A percentile compares a stretch with the other conserved stretches of the same genome.
These are phyloP conservation scores for Colletotrichum costaricense DNA, from an alignment of 2,329 filamentous ascomycete genomes.

Conservation along the genomic window DNA sequence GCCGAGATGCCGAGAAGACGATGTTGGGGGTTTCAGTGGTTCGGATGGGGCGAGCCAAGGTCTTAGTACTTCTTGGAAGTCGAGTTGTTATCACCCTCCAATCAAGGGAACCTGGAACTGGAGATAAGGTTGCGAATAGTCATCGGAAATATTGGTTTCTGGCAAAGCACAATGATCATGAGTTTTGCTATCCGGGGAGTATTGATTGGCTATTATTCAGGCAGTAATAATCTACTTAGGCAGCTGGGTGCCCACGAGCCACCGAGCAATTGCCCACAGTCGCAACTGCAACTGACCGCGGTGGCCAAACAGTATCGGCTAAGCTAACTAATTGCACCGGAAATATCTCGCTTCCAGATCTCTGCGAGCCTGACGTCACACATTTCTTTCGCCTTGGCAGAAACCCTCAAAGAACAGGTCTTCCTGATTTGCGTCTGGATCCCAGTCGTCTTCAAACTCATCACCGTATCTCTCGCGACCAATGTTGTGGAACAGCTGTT, in stretches of 20 bases:
- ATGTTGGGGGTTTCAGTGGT: conserved; percentile 14
- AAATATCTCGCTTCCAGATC: too few relatives aligned
- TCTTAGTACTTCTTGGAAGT: conserved; percentile 23
- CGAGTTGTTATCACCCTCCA: conserved; percentile 28
- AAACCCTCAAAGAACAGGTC: conserved; percentile 12
- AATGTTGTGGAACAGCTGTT: conserved; percentile 2
- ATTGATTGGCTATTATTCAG: too few relatives aligned
- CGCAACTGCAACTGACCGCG: too few relatives aligned
- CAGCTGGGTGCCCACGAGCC: too few relatives aligned
- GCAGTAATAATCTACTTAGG: too few relatives aligned
- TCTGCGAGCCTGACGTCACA: not conserved
- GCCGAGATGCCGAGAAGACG: not conserved
- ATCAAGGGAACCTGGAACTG: not conserved
- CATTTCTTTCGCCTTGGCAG: not conserved
- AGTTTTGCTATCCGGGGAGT: not conserved
- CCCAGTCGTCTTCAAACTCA: not conserved
- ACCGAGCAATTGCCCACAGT: too few relatives aligned
- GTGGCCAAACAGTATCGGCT: too few relatives aligned
- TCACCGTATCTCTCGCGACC: not conserved
- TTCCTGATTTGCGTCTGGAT: conserved; percentile 5
- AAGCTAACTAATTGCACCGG: not conserved
- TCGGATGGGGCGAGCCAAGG: conserved; percentile 12
- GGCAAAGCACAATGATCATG: not conserved
- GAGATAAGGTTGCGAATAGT: conserved; percentile 2
- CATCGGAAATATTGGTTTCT: not conserved